These are phyloP conservation scores for Ophiostoma pallidulum DNA, from an alignment of 2,329 filamentous ascomycete genomes.

Conservation along the genomic window DNA sequence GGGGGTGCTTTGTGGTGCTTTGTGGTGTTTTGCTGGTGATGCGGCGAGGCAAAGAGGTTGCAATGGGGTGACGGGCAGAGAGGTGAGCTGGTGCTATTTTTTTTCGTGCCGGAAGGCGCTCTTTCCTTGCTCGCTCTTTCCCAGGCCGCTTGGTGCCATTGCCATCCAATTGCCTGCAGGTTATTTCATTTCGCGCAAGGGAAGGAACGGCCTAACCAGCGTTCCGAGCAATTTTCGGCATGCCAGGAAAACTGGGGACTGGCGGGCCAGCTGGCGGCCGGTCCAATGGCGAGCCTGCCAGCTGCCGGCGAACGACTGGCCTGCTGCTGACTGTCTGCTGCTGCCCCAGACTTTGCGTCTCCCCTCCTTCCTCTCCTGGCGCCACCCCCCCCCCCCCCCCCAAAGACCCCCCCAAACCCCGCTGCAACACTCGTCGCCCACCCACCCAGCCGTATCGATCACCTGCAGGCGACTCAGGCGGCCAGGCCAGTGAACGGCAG, in stretches of 20 bases:
- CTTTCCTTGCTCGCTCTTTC: background rate
- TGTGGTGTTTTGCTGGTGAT: conserved; percentile 1
- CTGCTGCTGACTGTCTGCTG: too few relatives aligned
- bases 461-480: background rate
- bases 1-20: conserved; percentile 21
- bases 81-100: conserved; percentile 16
- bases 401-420: conserved; percentile 4
- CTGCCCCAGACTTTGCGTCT: too few relatives aligned
- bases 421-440: conserved; percentile 10
- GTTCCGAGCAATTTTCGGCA: conserved; percentile 22
- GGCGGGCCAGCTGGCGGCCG: background rate
- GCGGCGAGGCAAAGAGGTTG: conserved; percentile 1
- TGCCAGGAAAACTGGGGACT: conserved; percentile 8
- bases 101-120: conserved; percentile 6
- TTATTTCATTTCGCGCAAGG: conserved; percentile 19
- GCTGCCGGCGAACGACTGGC: conserved; percentile 10
- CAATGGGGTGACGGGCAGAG: conserved; percentile 9
- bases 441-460: conserved; percentile 4
- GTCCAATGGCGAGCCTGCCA: conserved; percentile 6
- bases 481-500: background rate
- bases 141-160: too few relatives aligned
- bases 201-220: conserved; percentile 6
- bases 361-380: background rate
- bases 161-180: conserved; percentile 23
- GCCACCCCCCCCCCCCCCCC: conserved; percentile 1